These are phyloP conservation scores for Boletus sp. DNA, from an alignment of 768 basidiomycete genomes.

Conservation along the genomic window DNA sequence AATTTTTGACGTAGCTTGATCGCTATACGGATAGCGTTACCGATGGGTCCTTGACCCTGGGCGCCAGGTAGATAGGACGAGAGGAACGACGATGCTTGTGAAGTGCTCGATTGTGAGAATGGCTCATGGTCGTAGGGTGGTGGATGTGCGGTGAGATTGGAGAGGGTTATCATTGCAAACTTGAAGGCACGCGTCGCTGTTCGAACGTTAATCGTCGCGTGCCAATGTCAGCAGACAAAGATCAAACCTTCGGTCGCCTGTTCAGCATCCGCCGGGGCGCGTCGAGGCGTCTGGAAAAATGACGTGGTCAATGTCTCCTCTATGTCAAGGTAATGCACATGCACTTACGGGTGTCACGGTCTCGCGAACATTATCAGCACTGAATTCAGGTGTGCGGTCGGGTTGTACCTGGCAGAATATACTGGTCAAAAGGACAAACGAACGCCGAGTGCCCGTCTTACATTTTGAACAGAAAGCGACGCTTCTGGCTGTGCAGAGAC, in stretches of 20 bases:
- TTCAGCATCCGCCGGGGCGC: slow-evolving; percentile 31
- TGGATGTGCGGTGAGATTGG: slow-evolving; percentile 60
- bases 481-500: slow-evolving; percentile 40
- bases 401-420: slow-evolving; percentile 13
- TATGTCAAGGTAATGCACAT: not conserved
- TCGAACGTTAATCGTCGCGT: slow-evolving; percentile 1
- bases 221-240: not conserved
- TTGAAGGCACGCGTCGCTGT: slow-evolving; percentile 73
- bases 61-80: slow-evolving; percentile 66
- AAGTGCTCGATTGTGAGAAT: slow-evolving; percentile 34
- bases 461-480: slow-evolving; percentile 15
- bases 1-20: slow-evolving; percentile 63
- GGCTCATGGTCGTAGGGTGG: slow-evolving; percentile 57
- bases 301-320: not conserved
- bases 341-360: slow-evolving; percentile 16
- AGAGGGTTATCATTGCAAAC: slow-evolving; percentile 67
- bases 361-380: slow-evolving; percentile 7
- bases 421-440: not conserved
- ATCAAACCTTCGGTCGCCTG: slow-evolving; percentile 52
- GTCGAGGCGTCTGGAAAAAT: slow-evolving; percentile 14
- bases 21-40: slow-evolving; percentile 64
- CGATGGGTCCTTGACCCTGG: slow-evolving; percentile 77
- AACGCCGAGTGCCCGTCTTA: slow-evolving; percentile 1
- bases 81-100: slow-evolving; percentile 49
- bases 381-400: slow-evolving; percentile 6